phyloP scores from a whole-genome alignment of 78 protist genomes.

The Bodo saltans region DNA sequence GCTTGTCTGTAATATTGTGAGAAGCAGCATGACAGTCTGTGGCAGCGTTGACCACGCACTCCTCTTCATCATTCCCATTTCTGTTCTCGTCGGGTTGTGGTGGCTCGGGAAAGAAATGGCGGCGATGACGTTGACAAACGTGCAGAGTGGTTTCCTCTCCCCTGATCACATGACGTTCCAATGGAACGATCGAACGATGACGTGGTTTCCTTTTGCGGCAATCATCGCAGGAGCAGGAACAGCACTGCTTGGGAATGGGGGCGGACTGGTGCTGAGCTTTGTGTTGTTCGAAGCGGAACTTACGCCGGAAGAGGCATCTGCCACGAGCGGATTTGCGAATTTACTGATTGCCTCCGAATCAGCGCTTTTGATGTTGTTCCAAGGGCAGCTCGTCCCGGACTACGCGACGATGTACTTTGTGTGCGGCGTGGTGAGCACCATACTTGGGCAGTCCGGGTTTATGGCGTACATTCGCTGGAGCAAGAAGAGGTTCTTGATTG shows the following conservation, averaged over 20 bases:
- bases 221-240: conserved; percentile 9
- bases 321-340: background rate
- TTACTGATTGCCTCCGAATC: background rate
- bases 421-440: background rate
- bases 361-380: background rate
- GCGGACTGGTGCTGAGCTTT: conserved; percentile 14
- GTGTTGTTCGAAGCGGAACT: background rate
- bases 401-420: background rate
- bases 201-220: background rate
- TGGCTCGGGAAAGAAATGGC: too few species aligned
- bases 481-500: background rate
- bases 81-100: too few species aligned
- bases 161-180: background rate
- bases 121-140: too few species aligned
- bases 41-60: too few species aligned
- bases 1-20: too few species aligned
- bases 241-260: conserved; percentile 21
- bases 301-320: conserved; percentile 13
- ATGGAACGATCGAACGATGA: background rate
- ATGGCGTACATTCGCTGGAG: background rate
- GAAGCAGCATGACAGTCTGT: too few species aligned
- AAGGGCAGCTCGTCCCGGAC: background rate
- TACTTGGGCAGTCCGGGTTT: background rate
- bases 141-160: too few species aligned
- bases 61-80: too few species aligned